Base-by-base conservation (phyloP, 805 yeast genomes). In the Komagataella pastoris region DNA sequence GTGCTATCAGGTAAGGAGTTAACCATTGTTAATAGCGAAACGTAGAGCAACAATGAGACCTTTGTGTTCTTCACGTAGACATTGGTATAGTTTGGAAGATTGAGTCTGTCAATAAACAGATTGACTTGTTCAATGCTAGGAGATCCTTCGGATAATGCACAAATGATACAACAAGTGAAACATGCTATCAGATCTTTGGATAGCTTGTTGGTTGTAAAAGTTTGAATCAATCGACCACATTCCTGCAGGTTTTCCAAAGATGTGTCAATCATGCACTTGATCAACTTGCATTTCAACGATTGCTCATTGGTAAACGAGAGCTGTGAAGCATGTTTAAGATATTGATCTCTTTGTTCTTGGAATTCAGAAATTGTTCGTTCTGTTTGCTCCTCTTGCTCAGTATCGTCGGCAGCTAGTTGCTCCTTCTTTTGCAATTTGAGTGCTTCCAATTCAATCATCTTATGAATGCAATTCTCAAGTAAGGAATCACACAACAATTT, bases 391-490 rank as follows among this genome's bases (percentile, higher is more conserved):
- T 17, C n/a, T 17, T 12, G 14, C 14, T 54, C 54, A 3, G 44
- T 24, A 14, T 43, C 46, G 18, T 21, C 17, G 12, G 24, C 30
- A 3, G 17, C n/a, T 14, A 6, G 24, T 8, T 43, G 24, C 3
- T 46, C 50, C 12, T 24, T 46, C 24, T 49, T 44, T 24, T 54
- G 53, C 49, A 51, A 50, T 14, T 49, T 49, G 7, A 59, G 48
- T 7, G 56, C 53, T 44, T 59, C 58, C 17, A 52, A 48, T 3
- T 54, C 47, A 10, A 59, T 56, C 55, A 59, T 55, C 17, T 54
- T 58, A 19, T 51, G 53, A 43, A 58, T 54, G 7, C 56, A 53
- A 40, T 49, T 51, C 14, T 54, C 19, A 6, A 57, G 17, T 24
- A 57, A 49, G 2, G 47, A 19, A 44, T 57, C 56, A 17, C 49